phyloP scores from a whole-genome alignment of 2,329 filamentous ascomycete species.

The Ilyonectria robusta region DNA sequence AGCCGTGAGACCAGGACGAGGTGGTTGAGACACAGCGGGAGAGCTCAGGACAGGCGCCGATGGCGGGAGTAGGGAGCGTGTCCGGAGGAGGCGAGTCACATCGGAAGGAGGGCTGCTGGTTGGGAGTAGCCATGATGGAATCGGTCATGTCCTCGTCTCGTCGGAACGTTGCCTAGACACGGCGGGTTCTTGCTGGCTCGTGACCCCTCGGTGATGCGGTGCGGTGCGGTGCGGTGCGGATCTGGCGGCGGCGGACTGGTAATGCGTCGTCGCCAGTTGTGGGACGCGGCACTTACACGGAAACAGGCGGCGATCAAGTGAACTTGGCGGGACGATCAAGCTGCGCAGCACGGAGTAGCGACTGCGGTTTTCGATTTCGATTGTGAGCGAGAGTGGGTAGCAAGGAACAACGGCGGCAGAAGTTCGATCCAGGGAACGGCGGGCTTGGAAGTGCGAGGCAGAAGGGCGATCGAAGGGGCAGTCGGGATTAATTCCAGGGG shows the following conservation, averaged over 20 bases:
- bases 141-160: slow-evolving; percentile 21
- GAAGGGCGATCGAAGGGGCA: slow-evolving; percentile 42
- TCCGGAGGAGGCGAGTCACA: slow-evolving; percentile 77
- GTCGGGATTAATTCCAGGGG: slow-evolving; percentile 47
- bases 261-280: background rate
- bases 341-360: slow-evolving; percentile 10
- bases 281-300: slow-evolving; percentile 22
- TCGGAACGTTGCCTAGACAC: background rate
- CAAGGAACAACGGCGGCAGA: slow-evolving; percentile 28
- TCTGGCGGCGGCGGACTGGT: background rate
- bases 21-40: slow-evolving; percentile 76
- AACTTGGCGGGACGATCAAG: background rate
- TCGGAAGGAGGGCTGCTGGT: slow-evolving; percentile 55
- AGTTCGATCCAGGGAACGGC: slow-evolving; percentile 8
- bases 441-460: slow-evolving; percentile 11
- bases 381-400: slow-evolving; percentile 1
- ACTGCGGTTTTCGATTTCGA: background rate
- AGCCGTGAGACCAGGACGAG: slow-evolving; percentile 71
- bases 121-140: slow-evolving; percentile 53
- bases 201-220: slow-evolving; percentile 3
- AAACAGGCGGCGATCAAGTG: slow-evolving; percentile 1
- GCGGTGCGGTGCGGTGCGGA: slow-evolving; percentile 5
- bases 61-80: slow-evolving; percentile 72
- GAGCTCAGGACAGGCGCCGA: slow-evolving; percentile 71
- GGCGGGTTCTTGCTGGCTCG: background rate